Evolutionary conservation across 352 stramenopile genomes (phyloP), one percentile per base, ranked within the genome.

Genomic region (Hyaloperonospora brassicae): DNA sequence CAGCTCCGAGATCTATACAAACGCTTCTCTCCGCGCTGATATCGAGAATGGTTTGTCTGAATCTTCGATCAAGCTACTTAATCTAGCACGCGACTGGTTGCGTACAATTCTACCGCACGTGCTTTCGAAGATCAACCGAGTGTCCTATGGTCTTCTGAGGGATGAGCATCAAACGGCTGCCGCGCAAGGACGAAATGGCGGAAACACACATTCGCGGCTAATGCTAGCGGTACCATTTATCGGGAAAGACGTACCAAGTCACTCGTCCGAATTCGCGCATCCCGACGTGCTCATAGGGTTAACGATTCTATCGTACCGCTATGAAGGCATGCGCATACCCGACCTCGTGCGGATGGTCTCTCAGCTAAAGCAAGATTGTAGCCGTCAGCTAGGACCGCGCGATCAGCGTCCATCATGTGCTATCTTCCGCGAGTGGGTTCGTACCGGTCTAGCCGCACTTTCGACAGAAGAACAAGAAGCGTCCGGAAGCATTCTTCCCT

Each of bases 231-330:
- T 99, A 4, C 97, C 97, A 25, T 99, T 99, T 62, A 94, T 99
- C 30, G 97, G 96, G 23, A 99, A 99, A 66, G 97, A 99, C 71
- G 97, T 99, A 12, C 97, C 97, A 4, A 98, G 89, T 57, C 80
- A 96, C 30, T 98, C 96, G 17, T 98, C 93, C 25, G 97, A 99
- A 68, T 99, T 99, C 61, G 97, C 95, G 7, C 96, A 99, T 52
- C 97, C 97, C 6, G 97, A 99, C 59, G 94, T 98, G 5, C 62
- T 97, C 21, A 97, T 97, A 48, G 89, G 89, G 0, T 60, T 97
- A 23, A 96, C 89, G 1, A 87, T 96, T 55, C 58, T 96, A 40
- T 87, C 88, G 5, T 96, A 96, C 63, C 84, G 89, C 0, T 96
- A 96, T 49, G 86, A 95, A 76, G 84, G 87, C 14, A 86, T 95